phyloP scores from a whole-genome alignment of 352 stramenopile species.

The Phytophthora pini region DNA sequence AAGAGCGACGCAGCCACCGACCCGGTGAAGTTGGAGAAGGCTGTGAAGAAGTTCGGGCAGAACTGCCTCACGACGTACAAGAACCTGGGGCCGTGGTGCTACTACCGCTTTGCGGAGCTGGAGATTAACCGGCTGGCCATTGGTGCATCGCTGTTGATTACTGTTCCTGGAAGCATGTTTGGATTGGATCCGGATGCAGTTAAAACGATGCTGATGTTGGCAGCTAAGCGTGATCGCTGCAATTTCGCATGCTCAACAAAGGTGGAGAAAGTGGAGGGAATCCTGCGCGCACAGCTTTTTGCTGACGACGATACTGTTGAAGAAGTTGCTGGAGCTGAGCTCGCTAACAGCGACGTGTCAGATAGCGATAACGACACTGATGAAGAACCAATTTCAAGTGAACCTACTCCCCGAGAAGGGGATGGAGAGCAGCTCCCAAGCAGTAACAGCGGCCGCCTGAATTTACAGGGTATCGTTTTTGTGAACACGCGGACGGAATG shows the following conservation, averaged over 20 bases:
- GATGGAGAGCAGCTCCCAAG: conserved; percentile 2
- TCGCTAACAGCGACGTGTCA: conserved; percentile 29
- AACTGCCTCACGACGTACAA: conserved; percentile 66
- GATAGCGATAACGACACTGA: conserved; percentile 41
- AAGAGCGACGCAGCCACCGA: conserved; percentile 48
- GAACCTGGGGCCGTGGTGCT: conserved; percentile 76
- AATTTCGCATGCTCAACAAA: conserved; percentile 61
- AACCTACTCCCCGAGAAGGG: background rate
- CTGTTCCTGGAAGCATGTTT: conserved; percentile 60
- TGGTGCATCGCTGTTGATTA: conserved; percentile 58
- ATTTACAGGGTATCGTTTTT: conserved; percentile 85
- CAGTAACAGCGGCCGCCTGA: conserved; percentile 7
- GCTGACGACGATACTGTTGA: conserved; percentile 24
- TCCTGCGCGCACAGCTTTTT: conserved; percentile 54
- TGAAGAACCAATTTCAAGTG: background rate
- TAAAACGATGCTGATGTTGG: conserved; percentile 53
- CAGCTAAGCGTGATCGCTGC: conserved; percentile 46
- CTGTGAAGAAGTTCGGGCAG: conserved; percentile 61
- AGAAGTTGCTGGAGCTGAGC: conserved; percentile 24
- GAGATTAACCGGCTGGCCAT: conserved; percentile 72
- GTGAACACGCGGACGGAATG: conserved; percentile 85
- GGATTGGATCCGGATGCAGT: conserved; percentile 64
- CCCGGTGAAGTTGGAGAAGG: conserved; percentile 51
- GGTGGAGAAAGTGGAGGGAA: conserved; percentile 61
- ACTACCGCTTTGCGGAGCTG: conserved; percentile 76